Conservation (phyloP, 805 yeast species). For the Wickerhamomyces hampshirensis region DNA sequence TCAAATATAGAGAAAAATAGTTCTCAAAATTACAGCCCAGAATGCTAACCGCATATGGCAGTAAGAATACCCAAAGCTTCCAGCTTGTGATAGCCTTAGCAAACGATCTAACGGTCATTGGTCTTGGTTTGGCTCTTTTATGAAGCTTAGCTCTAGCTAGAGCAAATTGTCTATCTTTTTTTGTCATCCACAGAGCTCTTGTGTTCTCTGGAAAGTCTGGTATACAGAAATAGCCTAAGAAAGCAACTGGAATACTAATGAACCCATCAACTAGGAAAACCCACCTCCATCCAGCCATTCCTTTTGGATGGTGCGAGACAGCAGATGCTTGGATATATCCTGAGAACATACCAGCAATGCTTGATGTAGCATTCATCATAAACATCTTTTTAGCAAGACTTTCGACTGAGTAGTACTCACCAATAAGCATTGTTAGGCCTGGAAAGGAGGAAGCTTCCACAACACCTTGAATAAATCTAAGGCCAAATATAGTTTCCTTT, state of each 20-base stretch:
- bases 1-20: no score
- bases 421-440: constrained; percentile 4
- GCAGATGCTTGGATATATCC: constrained; percentile 44
- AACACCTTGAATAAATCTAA: constrained; percentile 12
- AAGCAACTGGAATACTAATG: constrained; percentile 41
- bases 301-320: constrained; percentile 31
- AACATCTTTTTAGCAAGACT: constrained; percentile 9
- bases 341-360: constrained; percentile 10
- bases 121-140: constrained; percentile 39
- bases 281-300: constrained; percentile 47
- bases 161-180: constrained; percentile 10
- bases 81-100: constrained; percentile 5
- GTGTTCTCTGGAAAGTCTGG: constrained; percentile 30
- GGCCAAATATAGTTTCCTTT: constrained; percentile 4
- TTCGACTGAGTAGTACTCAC: constrained; percentile 9
- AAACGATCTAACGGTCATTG: constrained; percentile 52
- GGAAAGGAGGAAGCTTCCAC: constrained; percentile 11
- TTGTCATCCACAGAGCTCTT: constrained; percentile 7
- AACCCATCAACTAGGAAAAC: constrained; percentile 44
- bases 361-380: no score
- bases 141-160: constrained; percentile 36
- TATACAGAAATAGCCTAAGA: constrained; percentile 17
- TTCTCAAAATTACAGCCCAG: no score
- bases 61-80: constrained; percentile 4
- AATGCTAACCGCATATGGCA: constrained; percentile 4